A percentile compares a stretch with the other conserved stretches of the same genome.
These are phyloP conservation scores for Bruguiera gymnorhiza DNA, from an alignment of 345 rosid genomes.

Conservation along the genomic window DNA sequence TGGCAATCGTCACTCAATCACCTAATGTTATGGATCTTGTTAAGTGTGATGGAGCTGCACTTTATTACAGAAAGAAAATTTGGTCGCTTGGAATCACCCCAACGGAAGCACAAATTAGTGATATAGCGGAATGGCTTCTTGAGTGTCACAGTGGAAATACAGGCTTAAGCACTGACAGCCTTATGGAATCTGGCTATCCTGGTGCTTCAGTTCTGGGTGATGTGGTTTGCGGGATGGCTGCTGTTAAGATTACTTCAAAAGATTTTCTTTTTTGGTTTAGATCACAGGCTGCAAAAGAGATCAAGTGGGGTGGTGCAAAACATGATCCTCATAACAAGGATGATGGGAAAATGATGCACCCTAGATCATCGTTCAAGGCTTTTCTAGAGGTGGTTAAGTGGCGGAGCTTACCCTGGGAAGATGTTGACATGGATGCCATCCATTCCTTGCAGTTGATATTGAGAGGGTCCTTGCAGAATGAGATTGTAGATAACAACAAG, in stretches of 20 bases:
- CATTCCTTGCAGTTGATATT: slow-evolving; percentile 84
- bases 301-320: slow-evolving; percentile 91
- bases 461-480: slow-evolving; percentile 60
- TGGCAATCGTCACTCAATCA: slow-evolving; percentile 66
- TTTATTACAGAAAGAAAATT: slow-evolving; percentile 50
- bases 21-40: slow-evolving; percentile 90
- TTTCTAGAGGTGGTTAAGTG: slow-evolving; percentile 74
- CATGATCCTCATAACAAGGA: slow-evolving; percentile 64
- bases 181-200: slow-evolving; percentile 80
- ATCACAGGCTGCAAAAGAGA: slow-evolving; percentile 69
- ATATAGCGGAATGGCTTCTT: slow-evolving; percentile 64
- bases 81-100: slow-evolving; percentile 78
- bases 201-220: slow-evolving; percentile 64
- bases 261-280: slow-evolving; percentile 89
- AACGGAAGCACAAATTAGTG: slow-evolving; percentile 60
- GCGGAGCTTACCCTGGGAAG: slow-evolving; percentile 73
- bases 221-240: slow-evolving; percentile 75
- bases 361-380: slow-evolving; percentile 84
- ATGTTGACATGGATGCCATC: slow-evolving; percentile 83
- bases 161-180: slow-evolving; percentile 78
- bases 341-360: slow-evolving; percentile 74
- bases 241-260: slow-evolving; percentile 49
- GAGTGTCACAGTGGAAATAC: slow-evolving; percentile 55
- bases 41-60: slow-evolving; percentile 85
- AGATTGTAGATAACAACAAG: slow-evolving; percentile 44